A percentile compares a stretch with the other conserved stretches of the same genome.
Conservation (phyloP, 2,329 filamentous ascomycete genomes). For the Epichloe gansuensis region DNA sequence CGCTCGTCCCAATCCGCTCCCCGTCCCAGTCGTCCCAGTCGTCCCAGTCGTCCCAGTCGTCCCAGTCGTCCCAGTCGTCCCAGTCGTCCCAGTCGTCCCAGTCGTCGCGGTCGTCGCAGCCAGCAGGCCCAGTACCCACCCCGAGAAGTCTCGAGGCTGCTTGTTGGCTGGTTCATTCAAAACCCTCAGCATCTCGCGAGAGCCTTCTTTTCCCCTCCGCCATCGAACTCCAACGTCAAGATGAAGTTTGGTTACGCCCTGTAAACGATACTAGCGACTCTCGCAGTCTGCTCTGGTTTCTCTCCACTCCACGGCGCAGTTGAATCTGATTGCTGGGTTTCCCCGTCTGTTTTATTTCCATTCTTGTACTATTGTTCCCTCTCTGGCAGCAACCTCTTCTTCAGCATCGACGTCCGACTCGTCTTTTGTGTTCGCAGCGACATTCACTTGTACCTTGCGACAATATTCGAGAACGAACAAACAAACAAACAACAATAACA, state of each 20-base stretch:
- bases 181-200: slow-evolving; percentile 13
- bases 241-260: slow-evolving; percentile 42
- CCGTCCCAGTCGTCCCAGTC: background rate
- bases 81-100: too few species aligned
- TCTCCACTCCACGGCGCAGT: slow-evolving; percentile 27
- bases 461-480: slow-evolving; percentile 8
- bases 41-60: background rate
- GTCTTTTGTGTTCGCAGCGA: slow-evolving; percentile 24
- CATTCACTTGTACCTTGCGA: slow-evolving; percentile 41
- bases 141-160: too few species aligned
- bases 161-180: slow-evolving; percentile 15
- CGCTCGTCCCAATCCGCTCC: too few species aligned
- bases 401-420: background rate
- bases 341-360: slow-evolving; percentile 6
- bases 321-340: slow-evolving; percentile 13
- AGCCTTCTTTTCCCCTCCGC: slow-evolving; percentile 20
- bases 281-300: slow-evolving; percentile 40
- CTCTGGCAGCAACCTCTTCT: background rate
- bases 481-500: background rate
- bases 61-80: too few species aligned
- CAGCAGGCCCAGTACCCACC: background rate
- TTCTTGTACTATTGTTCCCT: slow-evolving; percentile 5
- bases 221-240: slow-evolving; percentile 38
- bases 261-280: slow-evolving; percentile 40
- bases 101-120: background rate